These are phyloP conservation scores for Colletotrichum neosansevieriae DNA, from an alignment of 2,329 filamentous ascomycete species.

Conservation along the genomic window DNA sequence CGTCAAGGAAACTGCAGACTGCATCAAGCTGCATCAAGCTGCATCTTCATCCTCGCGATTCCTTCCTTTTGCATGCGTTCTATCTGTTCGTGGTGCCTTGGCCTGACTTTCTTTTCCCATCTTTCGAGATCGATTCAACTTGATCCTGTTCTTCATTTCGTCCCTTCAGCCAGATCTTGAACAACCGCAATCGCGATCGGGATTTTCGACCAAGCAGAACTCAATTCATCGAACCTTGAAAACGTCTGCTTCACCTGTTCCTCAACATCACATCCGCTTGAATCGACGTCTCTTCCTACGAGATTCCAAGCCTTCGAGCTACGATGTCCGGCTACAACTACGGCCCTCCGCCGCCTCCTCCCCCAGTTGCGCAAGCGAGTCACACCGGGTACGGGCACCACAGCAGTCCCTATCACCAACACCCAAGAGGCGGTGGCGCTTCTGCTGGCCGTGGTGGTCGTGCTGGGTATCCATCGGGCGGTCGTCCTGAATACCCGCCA, in stretches of 20 bases:
- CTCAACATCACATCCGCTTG: background rate
- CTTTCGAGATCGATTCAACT: background rate
- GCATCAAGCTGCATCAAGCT: constrained; percentile 20
- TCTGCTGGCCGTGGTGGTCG: constrained; percentile 52
- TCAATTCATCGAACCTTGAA: background rate
- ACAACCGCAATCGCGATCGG: background rate
- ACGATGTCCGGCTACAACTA: constrained; percentile 65
- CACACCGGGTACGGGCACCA: constrained; percentile 55
- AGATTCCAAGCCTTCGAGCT: background rate
- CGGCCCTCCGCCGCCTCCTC: constrained; percentile 65
- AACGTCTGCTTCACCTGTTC: background rate
- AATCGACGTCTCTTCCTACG: too few relatives aligned
- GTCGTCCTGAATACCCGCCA: constrained; percentile 57
- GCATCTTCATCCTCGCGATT: constrained; percentile 3
- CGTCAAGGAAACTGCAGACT: constrained; percentile 27
- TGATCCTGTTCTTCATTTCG: background rate
- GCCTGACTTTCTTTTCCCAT: background rate
- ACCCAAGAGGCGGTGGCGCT: constrained; percentile 51
- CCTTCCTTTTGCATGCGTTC: constrained; percentile 12
- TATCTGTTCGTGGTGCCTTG: background rate
- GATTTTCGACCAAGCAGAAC: background rate
- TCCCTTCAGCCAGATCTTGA: background rate
- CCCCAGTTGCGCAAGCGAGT: constrained; percentile 48
- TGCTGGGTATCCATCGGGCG: constrained; percentile 53
- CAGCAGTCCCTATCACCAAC: constrained; percentile 53